phyloP scores from a whole-genome alignment of 495 filamentous ascomycete genomes.

The Neurospora pannonica region DNA sequence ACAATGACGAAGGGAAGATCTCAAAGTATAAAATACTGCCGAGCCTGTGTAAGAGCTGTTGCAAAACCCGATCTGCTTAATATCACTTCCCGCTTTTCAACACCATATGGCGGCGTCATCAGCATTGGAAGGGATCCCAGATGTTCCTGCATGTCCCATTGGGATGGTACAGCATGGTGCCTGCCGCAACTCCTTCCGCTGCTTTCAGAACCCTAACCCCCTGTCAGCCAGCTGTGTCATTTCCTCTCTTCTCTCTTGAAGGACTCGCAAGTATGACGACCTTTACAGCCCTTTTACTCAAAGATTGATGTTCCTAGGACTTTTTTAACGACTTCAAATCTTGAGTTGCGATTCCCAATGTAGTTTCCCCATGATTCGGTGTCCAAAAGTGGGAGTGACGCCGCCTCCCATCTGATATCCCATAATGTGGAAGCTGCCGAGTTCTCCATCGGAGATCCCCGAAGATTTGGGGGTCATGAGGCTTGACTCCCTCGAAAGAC shows the following conservation, averaged over 20 bases:
- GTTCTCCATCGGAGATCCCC: neutral
- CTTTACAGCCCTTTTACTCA: neutral
- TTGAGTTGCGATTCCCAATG: fast-evolving
- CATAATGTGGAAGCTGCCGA: neutral
- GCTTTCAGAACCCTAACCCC: neutral
- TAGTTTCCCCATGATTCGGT: neutral
- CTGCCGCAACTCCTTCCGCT: neutral
- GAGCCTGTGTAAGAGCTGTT: neutral
- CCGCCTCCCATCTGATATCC: neutral
- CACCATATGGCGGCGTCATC: neutral
- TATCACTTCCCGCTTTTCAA: neutral
- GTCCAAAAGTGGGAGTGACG: neutral
- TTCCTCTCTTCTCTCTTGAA: neutral
- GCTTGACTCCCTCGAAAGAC: neutral
- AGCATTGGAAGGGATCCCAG: neutral
- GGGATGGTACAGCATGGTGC: neutral
- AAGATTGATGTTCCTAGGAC: neutral
- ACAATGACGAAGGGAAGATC: neutral
- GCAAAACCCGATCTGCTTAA: neutral
- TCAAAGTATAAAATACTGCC: neutral
- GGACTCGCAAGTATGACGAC: neutral
- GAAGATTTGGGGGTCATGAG: neutral
- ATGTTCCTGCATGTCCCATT: neutral
- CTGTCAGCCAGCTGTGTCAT: neutral
- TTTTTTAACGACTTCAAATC: neutral